These are phyloP conservation scores for Citrus medica DNA, from an alignment of 345 rosid species.

Conservation along the genomic window DNA sequence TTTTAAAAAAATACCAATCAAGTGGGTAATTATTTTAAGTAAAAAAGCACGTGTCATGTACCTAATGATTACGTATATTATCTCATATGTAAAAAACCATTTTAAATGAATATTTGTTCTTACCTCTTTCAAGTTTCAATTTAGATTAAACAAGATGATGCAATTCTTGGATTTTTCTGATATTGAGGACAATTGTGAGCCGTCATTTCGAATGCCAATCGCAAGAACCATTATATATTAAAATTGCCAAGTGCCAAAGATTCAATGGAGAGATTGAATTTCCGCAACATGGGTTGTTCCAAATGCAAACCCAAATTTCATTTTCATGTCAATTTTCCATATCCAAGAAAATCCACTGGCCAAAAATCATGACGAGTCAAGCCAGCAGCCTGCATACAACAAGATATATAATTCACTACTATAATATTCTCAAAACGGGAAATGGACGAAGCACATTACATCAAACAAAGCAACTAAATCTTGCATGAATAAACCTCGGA, in stretches of 20 bases:
- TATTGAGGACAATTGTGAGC: neutral
- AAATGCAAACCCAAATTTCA: neutral
- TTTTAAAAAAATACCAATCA: too few relatives aligned
- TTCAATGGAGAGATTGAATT: neutral
- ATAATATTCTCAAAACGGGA: neutral
- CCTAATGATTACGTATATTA: too few relatives aligned
- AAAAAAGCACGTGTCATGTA: too few relatives aligned
- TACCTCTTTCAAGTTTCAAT: too few relatives aligned
- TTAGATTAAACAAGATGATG: neutral
- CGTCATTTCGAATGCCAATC: neutral
- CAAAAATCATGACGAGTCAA: neutral
- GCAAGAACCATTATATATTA: neutral
- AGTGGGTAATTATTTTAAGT: too few relatives aligned
- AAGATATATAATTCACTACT: neutral
- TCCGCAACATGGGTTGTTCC: neutral
- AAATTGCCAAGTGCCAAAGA: neutral
- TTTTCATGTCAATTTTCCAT: neutral
- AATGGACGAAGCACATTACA: neutral
- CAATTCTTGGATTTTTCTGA: neutral
- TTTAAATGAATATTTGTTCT: too few relatives aligned
- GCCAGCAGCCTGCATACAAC: neutral
- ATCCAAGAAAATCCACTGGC: neutral
- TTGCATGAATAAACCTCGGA: neutral
- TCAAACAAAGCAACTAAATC: neutral
- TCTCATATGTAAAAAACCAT: too few relatives aligned